A percentile compares a stretch with the other conserved stretches of the same genome.
These are phyloP conservation scores for Stagonosporopsis rhizophila DNA, from an alignment of 2,329 filamentous ascomycete genomes.

Conservation along the genomic window DNA sequence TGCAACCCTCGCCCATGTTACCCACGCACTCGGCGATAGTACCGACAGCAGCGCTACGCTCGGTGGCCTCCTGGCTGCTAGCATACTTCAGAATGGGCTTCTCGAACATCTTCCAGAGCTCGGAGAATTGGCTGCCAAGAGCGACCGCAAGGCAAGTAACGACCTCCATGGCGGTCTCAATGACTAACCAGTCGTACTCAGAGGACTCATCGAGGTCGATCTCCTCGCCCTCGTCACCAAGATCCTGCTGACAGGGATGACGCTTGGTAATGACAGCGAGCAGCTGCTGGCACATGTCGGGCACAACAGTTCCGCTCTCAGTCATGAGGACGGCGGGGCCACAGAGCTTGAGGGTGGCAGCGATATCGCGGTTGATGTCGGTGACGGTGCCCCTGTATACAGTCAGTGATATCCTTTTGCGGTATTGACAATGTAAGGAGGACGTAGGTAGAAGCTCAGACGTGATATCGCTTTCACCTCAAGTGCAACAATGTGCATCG, in stretches of 20 bases:
- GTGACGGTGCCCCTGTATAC: constrained; percentile 78
- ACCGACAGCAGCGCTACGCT: constrained; percentile 89
- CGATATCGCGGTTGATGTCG: constrained; percentile 93
- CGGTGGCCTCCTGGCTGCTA: constrained; percentile 82
- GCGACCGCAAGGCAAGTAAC: constrained; percentile 83
- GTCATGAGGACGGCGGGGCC: constrained; percentile 84
- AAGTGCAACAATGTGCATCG: constrained; percentile 82
- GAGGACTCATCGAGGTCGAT: constrained; percentile 76
- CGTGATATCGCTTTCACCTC: constrained; percentile 83
- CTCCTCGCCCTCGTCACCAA: constrained; percentile 78
- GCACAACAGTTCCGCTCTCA: constrained; percentile 68
- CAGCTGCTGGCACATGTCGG: constrained; percentile 78
- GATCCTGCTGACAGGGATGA: constrained; percentile 91
- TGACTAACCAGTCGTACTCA: constrained; percentile 96
- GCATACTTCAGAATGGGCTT: constrained; percentile 89
- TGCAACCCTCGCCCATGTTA: constrained; percentile 81
- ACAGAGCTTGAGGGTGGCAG: constrained; percentile 87
- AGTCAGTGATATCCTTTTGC: constrained; percentile 28
- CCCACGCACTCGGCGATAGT: constrained; percentile 90
- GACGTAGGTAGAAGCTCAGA: constrained; percentile 56
- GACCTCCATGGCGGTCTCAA: constrained; percentile 93
- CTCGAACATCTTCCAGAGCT: constrained; percentile 96
- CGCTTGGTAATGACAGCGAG: constrained; percentile 84
- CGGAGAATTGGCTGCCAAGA: constrained; percentile 79
- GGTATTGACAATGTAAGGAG: constrained; percentile 11